A percentile compares a stretch with the other conserved stretches of the same genome.
phyloP scores from a whole-genome alignment of 2,329 filamentous ascomycete genomes.

The Colletotrichum truncatum region DNA sequence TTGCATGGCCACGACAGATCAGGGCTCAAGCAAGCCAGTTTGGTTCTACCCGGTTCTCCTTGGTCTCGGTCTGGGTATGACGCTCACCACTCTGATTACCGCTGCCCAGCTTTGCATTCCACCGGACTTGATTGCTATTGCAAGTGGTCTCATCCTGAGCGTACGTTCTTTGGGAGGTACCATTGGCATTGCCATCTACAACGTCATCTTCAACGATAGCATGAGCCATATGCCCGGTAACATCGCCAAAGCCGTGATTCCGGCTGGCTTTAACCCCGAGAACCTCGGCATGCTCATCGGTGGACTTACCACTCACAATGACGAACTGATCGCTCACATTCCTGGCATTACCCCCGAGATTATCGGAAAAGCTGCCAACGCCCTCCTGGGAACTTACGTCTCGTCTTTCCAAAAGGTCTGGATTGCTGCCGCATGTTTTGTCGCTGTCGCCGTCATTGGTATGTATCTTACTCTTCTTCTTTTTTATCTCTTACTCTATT shows the following conservation, averaged over 20 bases:
- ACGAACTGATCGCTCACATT: constrained; percentile 35
- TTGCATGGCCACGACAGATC: constrained; percentile 44
- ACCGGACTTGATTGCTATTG: constrained; percentile 46
- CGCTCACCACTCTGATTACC: constrained; percentile 44
- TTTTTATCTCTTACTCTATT: not conserved
- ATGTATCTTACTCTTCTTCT: constrained; percentile 27
- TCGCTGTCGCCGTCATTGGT: constrained; percentile 39
- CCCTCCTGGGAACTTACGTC: constrained; percentile 38
- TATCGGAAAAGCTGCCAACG: constrained; percentile 36
- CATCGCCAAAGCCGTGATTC: constrained; percentile 41
- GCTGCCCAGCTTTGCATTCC: constrained; percentile 49
- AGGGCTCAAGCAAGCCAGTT: constrained; percentile 32
- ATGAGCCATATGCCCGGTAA: constrained; percentile 39
- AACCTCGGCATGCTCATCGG: constrained; percentile 38
- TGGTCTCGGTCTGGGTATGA: constrained; percentile 45
- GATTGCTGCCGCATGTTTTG: constrained; percentile 40
- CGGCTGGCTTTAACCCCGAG: constrained; percentile 36
- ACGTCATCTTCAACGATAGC: constrained; percentile 40
- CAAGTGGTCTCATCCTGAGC: constrained; percentile 48
- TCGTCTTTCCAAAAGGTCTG: constrained; percentile 43
- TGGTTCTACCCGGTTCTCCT: constrained; percentile 49
- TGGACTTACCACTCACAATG: constrained; percentile 37
- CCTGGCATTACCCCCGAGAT: constrained; percentile 40
- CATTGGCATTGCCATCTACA: constrained; percentile 48
- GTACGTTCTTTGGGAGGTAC: constrained; percentile 48